Conservation (phyloP, 352 stramenopile species). For the Pythium folliculosum region DNA sequence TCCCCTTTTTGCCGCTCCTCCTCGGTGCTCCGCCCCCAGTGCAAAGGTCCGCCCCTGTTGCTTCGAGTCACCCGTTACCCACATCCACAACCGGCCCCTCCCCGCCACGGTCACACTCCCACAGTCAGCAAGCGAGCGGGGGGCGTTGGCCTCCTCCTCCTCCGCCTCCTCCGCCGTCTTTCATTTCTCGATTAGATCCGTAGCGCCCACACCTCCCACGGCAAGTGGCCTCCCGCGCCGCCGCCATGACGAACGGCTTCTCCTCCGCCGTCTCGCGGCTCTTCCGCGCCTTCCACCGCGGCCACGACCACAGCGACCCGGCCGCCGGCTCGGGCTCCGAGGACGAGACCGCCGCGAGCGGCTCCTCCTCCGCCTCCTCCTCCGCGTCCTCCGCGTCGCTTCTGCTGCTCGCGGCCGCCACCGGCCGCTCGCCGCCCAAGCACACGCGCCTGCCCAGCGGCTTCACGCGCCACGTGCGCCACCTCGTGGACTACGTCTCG, state of each 20-base stretch:
- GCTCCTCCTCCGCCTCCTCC: neutral
- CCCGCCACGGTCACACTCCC: neutral
- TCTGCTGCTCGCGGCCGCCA: constrained; percentile 3
- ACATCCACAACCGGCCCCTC: neutral
- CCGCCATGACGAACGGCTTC: constrained; percentile 20
- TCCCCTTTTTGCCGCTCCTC: neutral
- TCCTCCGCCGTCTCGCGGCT: constrained; percentile 24
- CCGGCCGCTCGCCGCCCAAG: constrained; percentile 11
- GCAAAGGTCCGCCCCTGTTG: neutral
- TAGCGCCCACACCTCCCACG: neutral
- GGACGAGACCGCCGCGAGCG: neutral
- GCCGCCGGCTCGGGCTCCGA: neutral
- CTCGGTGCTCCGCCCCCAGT: neutral
- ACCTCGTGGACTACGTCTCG: constrained; percentile 29
- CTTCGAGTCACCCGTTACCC: constrained; percentile 1
- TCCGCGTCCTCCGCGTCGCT: neutral
- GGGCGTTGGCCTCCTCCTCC: neutral
- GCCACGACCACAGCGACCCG: constrained; percentile 10
- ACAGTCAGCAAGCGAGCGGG: no score
- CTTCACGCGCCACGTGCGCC: constrained; percentile 30
- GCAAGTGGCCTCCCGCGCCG: neutral
- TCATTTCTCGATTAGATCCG: neutral
- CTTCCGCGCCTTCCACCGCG: constrained; percentile 25
- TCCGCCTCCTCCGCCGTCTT: neutral
- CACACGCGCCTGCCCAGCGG: constrained; percentile 16